Base-by-base conservation (phyloP, 768 basidiomycete genomes). In the Boletus rubroflammeus region DNA sequence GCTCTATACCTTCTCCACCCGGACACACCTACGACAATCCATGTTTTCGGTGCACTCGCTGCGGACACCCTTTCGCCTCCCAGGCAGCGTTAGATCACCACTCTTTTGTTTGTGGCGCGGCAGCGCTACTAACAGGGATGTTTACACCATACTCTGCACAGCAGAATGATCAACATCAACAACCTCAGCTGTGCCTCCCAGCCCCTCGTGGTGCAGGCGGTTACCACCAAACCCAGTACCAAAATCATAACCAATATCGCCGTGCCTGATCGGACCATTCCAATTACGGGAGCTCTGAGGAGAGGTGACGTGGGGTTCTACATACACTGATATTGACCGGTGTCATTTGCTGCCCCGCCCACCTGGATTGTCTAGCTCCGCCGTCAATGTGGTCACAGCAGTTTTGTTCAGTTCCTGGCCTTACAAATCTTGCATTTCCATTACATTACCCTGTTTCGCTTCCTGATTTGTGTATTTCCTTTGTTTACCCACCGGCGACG, bases 11-110 rank as follows among this genome's bases (percentile, higher is more conserved):
- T 41, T 43, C 49, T 23, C 47, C 52, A 6, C 48, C 29, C 5
- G 19, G 42, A 35, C 28, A 14, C 44, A 14, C 48, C 19, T 36
- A 48, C 28, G 3, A 36, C 28, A 6, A 32, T 9, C 3, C 45
- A 34, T 8, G 21, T 14, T 40, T 45, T 17, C 41, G 21, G 17
- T 67, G 65, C 38, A 21, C 31, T 35, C 65, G 62, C n/a, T 65
- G 64, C n/a, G 28, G 23, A 25, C 26, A 54, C 3, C n/a, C 15
- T 3, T 58, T 58, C 23, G 5, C 36, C 21, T 56, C 56, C 19
- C 59, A 49, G 6, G 23, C 34, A 25, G 62, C 58, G 9, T 38
- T 58, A 3, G 50, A 50, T 25, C 15, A 14, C n/a, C 59, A 67
- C 34, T 38, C 43, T 11, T 4, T 55, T 14, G 47, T 39, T n/a